Base-by-base conservation (phyloP, 2,329 filamentous ascomycete species). In the Coniella lustricola region DNA sequence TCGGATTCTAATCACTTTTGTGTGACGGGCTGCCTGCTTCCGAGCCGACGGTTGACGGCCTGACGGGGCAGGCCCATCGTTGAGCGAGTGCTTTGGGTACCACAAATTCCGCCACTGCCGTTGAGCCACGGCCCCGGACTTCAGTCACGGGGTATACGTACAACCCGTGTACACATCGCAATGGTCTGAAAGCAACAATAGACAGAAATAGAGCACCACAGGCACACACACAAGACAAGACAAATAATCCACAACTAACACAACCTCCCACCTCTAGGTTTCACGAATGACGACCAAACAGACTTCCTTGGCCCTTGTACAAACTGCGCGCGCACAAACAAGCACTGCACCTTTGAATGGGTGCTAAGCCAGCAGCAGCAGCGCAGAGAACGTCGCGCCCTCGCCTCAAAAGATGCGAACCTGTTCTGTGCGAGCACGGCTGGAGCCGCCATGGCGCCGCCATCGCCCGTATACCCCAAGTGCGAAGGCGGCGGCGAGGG, bases 261-360 rank as follows among this genome's bases (percentile, higher is more conserved):
- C 8, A 10, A n/a, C 40, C 37, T 25, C 38, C 13, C 18, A 32
- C 14, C 20, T 35, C 33, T 34, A 46, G 50, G 50, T 47, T 29
- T 29, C 10, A 5, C 25, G 5, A 5, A 29, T 10, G 46, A 46
- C 5, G 46, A 49, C 21, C 36, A 52, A 17, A 14, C 34, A 31
- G 42, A 52, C 25, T 40, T 49, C 37, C n/a, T 39, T 14, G 50
- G 50, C 9, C 49, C 54, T 7, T 56, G 54, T 43, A 50, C 52
- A 18, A 53, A 53, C 29, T 56, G 54, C 40, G 18, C 33, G 12
- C 45, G 48, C 39, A 56, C 54, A 5, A 52, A 52, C 21, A 56
- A 56, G 41, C 40, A 43, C 12, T 56, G 54, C 25, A 56, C 54
- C 20, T 47, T 54, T 36, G 48, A 50, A 25, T 56, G 54, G 54